These are phyloP conservation scores for Podospora pseudopauciseta DNA, from an alignment of 495 filamentous ascomycete species.

Conservation along the genomic window DNA sequence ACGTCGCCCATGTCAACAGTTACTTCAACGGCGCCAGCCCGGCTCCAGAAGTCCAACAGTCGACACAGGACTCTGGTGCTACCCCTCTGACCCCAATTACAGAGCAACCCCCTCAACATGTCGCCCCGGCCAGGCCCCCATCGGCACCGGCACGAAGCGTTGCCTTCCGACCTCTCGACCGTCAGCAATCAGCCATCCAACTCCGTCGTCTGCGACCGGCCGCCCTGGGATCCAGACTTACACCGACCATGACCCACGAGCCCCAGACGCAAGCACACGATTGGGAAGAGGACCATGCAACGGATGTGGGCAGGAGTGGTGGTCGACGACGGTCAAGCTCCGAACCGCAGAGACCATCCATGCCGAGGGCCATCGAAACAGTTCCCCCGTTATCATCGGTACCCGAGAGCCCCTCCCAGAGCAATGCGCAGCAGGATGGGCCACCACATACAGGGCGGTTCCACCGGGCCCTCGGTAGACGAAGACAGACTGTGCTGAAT, in stretches of 20 bases:
- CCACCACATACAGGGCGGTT: conserved; percentile 4
- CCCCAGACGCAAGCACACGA: conserved; percentile 5
- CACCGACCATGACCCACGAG: background rate
- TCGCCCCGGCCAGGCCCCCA: background rate
- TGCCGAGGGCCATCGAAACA: conserved; percentile 3
- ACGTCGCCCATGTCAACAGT: background rate
- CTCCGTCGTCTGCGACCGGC: conserved; percentile 17
- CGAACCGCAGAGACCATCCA: conserved; percentile 17
- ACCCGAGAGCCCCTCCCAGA: background rate
- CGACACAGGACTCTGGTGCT: background rate
- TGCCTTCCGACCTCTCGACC: conserved; percentile 8
- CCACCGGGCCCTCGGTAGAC: background rate
- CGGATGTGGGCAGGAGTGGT: background rate
- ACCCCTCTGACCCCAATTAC: background rate
- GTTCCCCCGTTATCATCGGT: background rate
- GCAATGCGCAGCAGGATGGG: background rate
- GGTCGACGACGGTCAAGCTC: conserved; percentile 21
- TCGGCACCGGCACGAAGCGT: conserved; percentile 1
- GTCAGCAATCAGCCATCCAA: conserved; percentile 19
- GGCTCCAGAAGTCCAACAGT: background rate
- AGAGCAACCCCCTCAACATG: background rate
- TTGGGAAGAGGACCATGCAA: background rate
- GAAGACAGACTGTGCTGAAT: conserved; percentile 7
- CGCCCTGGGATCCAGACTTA: conserved; percentile 3
- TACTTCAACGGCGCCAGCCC: background rate